Conservation (phyloP, 331 rosid genomes). For the Telfairia occidentalis region DNA sequence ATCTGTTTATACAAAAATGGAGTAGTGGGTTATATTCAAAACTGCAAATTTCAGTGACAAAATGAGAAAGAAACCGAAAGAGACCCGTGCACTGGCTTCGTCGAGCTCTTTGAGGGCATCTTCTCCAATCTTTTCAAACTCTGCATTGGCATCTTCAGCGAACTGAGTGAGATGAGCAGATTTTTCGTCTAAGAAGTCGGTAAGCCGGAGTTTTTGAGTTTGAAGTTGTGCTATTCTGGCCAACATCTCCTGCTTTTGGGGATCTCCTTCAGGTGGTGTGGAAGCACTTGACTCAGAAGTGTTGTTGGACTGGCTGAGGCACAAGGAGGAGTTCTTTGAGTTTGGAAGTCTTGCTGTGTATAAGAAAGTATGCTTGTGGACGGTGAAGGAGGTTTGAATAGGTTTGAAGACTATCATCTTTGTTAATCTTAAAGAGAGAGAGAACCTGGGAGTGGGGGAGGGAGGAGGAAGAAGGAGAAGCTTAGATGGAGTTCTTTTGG, state of each 20-base stretch:
- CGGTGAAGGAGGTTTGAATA: conserved; percentile 37
- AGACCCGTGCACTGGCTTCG: conserved; percentile 64
- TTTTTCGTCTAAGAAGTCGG: conserved; percentile 63
- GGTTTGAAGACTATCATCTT: conserved; percentile 47
- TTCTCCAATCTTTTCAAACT: conserved; percentile 73
- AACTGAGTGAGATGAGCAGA: conserved; percentile 59
- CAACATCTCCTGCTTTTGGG: conserved; percentile 58
- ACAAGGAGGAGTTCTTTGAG: conserved; percentile 25
- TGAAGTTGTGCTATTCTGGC: conserved; percentile 73
- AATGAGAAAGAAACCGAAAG: conserved; percentile 14
- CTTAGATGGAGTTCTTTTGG: conserved; percentile 12
- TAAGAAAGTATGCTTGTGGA: conserved; percentile 9
- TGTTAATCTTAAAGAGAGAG: not conserved
- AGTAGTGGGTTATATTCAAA: not conserved
- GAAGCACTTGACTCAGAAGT: conserved; percentile 49
- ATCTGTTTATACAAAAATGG: conserved; percentile 43
- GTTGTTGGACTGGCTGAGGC: conserved; percentile 47
- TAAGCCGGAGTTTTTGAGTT: conserved; percentile 65
- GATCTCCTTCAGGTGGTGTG: conserved; percentile 52
- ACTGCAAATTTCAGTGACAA: conserved; percentile 11
- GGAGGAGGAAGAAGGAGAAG: not conserved
- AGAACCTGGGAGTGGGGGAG: not conserved
- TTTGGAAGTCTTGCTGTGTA: conserved; percentile 19
- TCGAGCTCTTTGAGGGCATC: conserved; percentile 80
- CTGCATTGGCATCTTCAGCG: conserved; percentile 65